Base-by-base conservation (phyloP, 2,329 filamentous ascomycete genomes). In the Magnaporthales sp. region DNA sequence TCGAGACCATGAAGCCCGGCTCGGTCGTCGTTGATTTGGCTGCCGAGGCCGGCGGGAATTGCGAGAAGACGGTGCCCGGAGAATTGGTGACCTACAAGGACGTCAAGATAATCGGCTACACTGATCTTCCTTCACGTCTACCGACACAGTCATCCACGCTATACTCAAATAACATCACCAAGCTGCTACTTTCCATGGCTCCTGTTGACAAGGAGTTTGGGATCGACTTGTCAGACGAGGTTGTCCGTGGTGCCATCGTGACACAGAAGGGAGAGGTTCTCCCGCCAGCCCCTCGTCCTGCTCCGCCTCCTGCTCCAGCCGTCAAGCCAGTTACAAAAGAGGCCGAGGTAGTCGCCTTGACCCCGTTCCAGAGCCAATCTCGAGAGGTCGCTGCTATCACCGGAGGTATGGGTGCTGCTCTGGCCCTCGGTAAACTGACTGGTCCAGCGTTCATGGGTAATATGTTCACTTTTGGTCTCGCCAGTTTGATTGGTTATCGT, bases 161-260 rank as follows among this genome's bases (percentile, higher is more conserved):
- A 24, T 97, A 96, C 77, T 95, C 91, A 2, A 97, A 96, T 83
- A 97, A 97, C 74, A 93, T 96, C 72, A 93, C 89, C 70, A 97
- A 96, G 74, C 90, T 93, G 67, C 80, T 96, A 30, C 82, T 97
- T 10, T 95, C 92, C 0, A 92, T 96, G 83, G 78, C 88, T 1
- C 91, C 92, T 1, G 85, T 89, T 68, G 88, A 92, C 2, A 92
- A 91, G 69, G 84, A 89, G 51, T 96, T 92, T 69, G 91, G 91
- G 8, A 83, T 96, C 62, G 91, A 96, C 71, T 80, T 96, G 4
- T 84, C 86, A 0, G 93, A 96, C 71, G 92, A 96, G 76, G 93
- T 97, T 27, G 91, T 95, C 7, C 88, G 93, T 38, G 91, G 92
- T 24, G 86, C 92, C 0, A 94, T 96, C 66, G 91, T 96, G 11